Conservation (phyloP, 176 grass and related monocot species). For the Hordeum vulgare region DNA sequence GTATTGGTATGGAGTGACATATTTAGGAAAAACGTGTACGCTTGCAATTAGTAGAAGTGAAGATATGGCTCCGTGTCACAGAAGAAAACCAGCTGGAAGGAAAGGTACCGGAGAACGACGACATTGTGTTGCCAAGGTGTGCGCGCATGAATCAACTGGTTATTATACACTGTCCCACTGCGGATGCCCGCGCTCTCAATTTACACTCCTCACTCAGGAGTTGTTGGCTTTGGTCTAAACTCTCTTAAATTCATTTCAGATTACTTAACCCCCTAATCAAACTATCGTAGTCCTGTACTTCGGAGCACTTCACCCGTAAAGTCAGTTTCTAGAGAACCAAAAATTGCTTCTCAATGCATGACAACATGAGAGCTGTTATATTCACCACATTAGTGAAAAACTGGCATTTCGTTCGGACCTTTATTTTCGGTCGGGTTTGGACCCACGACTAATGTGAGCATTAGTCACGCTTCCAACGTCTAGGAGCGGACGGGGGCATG, state of each 20-base stretch:
- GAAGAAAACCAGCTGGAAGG: conserved; percentile 5
- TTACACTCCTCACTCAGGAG: not conserved
- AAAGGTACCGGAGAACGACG: conserved; percentile 3
- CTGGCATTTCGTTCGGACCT: too few species aligned
- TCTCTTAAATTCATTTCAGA: not conserved
- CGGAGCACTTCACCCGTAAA: too few species aligned
- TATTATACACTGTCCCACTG: not conserved
- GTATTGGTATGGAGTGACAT: not conserved
- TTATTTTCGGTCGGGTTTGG: too few species aligned
- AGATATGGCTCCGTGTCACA: not conserved
- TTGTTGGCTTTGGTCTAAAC: not conserved
- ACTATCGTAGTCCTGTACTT: too few species aligned
- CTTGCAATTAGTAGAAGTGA: not conserved
- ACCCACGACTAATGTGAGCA: too few species aligned
- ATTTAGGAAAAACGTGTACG: not conserved
- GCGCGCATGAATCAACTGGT: not conserved
- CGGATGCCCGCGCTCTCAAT: not conserved
- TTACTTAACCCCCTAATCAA: too few species aligned
- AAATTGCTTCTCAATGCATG: too few species aligned
- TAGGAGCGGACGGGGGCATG: too few species aligned
- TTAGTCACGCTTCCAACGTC: too few species aligned
- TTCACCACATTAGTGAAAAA: too few species aligned
- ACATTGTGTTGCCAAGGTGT: not conserved
- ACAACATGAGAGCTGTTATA: too few species aligned
- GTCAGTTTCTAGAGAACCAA: too few species aligned